Evolutionary conservation across 164 flowering plant genomes (phyloP), one percentile per base, ranked within the genome.

Genomic region (Aristolochia californica): DNA sequence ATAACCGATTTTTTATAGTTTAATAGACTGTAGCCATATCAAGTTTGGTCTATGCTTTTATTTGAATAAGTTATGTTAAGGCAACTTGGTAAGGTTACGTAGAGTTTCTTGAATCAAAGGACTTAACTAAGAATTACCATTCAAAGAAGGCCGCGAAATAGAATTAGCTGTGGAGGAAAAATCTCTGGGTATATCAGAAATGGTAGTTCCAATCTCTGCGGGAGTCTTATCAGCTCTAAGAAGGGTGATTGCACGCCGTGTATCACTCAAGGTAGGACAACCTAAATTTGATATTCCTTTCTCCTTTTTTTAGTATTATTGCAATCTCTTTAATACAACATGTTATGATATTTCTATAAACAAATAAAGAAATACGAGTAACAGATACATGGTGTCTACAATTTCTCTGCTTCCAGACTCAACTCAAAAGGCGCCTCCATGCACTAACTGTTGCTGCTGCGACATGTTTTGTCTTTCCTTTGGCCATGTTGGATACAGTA

Each of bases 401-500:
- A 57, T 48, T 56, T 66, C 20, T 60, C 51, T 75, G 64, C 47
- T 73, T 70, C 55, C 85, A 93, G 99, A 89, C 80, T 77, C 96
- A 85, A 72, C 85, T 85, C 23, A 93, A 93, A 69, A 87, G 85
- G 72, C 79, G 99, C 56, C 91, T 93, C 59, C 80, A 93, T 81
- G 94, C 99, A 52, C 65, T 89, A 55, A 85, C 94, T 21, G 76
- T 85, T 65, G 74, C 91, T 67, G 82, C 99, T 68, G 94, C 99
- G 18, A 84, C 95, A 14, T 88, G 97, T 71, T 93, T 93, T 71
- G 72, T 93, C 47, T 89, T 93, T 74, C 99, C 97, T 47, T 83
- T 87, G 56, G 97, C 97, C 67, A 87, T 89, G 80, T 93, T 97
- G 97, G 98, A 87, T 79, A 62, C 78, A 62, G 73, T 93, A 66